A percentile compares a stretch with the other conserved stretches of the same genome.
Conservation (phyloP, 495 filamentous ascomycete species). For the Xylaria bambusicola region DNA sequence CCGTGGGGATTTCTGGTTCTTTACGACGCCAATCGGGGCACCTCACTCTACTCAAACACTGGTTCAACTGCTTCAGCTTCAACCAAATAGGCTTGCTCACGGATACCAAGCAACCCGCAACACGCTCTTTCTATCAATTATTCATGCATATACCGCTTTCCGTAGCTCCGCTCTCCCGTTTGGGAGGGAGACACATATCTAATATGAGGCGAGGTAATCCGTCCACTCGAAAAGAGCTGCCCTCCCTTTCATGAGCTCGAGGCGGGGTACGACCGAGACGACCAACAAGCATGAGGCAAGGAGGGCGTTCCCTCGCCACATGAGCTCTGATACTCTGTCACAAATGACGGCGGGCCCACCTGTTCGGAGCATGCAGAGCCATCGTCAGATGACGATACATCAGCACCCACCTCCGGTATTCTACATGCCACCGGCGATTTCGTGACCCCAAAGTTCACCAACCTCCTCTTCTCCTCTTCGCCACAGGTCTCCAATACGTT, state of each 20-base stretch:
- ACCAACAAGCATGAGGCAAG: conserved; percentile 4
- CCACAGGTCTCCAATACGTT: not conserved
- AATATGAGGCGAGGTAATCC: conserved; percentile 11
- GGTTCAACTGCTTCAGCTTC: not conserved
- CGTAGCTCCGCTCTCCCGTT: conserved; percentile 1
- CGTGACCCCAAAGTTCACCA: not conserved
- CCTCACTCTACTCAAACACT: conserved; percentile 1
- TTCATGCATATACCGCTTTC: not conserved
- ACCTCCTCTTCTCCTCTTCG: not conserved
- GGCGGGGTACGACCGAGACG: conserved; percentile 13
- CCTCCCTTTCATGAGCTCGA: not conserved
- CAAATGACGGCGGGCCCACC: conserved; percentile 5
- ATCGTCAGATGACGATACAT: conserved; percentile 19
- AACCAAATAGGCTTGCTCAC: conserved; percentile 7
- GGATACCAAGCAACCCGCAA: not conserved
- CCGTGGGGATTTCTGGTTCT: conserved; percentile 3
- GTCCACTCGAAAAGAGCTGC: not conserved
- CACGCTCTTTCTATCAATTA: not conserved
- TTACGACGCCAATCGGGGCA: not conserved
- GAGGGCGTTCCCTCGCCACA: conserved; percentile 4
- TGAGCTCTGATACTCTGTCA: conserved; percentile 6
- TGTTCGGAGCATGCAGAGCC: conserved; percentile 1
- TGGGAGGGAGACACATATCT: not conserved
- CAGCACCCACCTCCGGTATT: not conserved
- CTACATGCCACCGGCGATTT: conserved; percentile 13